A percentile compares a stretch with the other conserved stretches of the same genome.
These are phyloP conservation scores for Xylaria telfairii DNA, from an alignment of 495 filamentous ascomycete species.

Conservation along the genomic window DNA sequence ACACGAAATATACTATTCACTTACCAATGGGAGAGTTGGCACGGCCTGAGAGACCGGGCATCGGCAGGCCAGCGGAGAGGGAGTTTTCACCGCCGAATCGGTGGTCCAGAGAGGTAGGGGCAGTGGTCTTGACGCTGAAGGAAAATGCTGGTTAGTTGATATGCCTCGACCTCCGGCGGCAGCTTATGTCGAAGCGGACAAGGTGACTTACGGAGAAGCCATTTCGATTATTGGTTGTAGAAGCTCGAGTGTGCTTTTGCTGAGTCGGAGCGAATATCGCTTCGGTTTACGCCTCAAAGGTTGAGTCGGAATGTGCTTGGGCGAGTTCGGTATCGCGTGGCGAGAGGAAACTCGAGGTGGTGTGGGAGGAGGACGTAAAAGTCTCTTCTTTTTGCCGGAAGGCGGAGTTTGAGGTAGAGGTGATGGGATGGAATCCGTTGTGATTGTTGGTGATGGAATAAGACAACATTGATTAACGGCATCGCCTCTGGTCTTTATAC, in stretches of 20 bases:
- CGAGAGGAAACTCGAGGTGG: conserved; percentile 30
- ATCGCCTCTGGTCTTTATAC: conserved; percentile 33
- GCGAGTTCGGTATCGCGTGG: conserved; percentile 14
- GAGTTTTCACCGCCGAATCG: conserved; percentile 18
- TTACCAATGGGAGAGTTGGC: conserved; percentile 43
- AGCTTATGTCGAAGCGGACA: background rate
- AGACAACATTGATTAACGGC: conserved; percentile 22
- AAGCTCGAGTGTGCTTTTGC: conserved; percentile 6
- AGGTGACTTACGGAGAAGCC: conserved; percentile 40
- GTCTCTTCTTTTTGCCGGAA: conserved; percentile 28
- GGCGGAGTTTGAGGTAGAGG: conserved; percentile 14
- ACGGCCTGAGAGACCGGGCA: conserved; percentile 44
- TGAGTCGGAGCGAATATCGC: conserved; percentile 31
- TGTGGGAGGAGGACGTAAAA: conserved; percentile 22
- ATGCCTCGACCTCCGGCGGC: background rate
- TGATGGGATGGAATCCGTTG: conserved; percentile 18
- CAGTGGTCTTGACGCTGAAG: conserved; percentile 28
- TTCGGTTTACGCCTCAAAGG: conserved; percentile 31
- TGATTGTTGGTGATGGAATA: conserved; percentile 26
- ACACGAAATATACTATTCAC: conserved; percentile 4
- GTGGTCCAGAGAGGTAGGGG: conserved; percentile 27
- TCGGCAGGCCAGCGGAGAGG: conserved; percentile 31
- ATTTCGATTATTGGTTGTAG: conserved; percentile 28
- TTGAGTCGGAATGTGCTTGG: conserved; percentile 16
- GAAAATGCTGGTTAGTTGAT: conserved; percentile 1